These are phyloP conservation scores for Penicillium sp. DNA, from an alignment of 2,329 filamentous ascomycete genomes.

Conservation along the genomic window DNA sequence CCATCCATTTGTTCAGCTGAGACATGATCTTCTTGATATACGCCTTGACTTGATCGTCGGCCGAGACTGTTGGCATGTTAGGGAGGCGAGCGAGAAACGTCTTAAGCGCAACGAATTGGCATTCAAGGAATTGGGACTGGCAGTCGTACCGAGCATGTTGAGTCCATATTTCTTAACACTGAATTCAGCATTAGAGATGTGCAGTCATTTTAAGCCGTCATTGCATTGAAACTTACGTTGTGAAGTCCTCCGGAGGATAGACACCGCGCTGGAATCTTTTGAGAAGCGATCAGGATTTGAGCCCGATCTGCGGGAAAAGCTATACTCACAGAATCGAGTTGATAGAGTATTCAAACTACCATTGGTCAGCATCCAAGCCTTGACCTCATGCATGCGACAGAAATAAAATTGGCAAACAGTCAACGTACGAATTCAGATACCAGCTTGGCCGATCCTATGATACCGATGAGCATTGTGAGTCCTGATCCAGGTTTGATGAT, in stretches of 20 bases:
- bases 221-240: constrained; percentile 55
- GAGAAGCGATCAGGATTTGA: constrained; percentile 15
- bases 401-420: neutral
- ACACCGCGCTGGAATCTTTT: constrained; percentile 72
- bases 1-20: constrained; percentile 97
- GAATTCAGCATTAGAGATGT: neutral
- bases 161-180: constrained; percentile 97
- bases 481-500: neutral
- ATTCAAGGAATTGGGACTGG: neutral
- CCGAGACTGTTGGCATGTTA: constrained; percentile 57
- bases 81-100: neutral
- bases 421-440: constrained; percentile 86
- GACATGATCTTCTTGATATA: constrained; percentile 99
- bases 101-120: neutral
- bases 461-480: constrained; percentile 23
- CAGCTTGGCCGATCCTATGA: constrained; percentile 65
- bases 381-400: too few relatives aligned
- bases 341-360: constrained; percentile 86
- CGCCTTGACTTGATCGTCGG: constrained; percentile 95
- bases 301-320: neutral
- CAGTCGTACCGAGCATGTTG: constrained; percentile 73
- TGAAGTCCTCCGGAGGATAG: constrained; percentile 94
- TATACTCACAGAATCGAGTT: constrained; percentile 78
- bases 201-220: neutral
- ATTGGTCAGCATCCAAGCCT: constrained; percentile 29